These are phyloP conservation scores for Kondoa malvinella DNA, from an alignment of 768 basidiomycete species.

Conservation along the genomic window DNA sequence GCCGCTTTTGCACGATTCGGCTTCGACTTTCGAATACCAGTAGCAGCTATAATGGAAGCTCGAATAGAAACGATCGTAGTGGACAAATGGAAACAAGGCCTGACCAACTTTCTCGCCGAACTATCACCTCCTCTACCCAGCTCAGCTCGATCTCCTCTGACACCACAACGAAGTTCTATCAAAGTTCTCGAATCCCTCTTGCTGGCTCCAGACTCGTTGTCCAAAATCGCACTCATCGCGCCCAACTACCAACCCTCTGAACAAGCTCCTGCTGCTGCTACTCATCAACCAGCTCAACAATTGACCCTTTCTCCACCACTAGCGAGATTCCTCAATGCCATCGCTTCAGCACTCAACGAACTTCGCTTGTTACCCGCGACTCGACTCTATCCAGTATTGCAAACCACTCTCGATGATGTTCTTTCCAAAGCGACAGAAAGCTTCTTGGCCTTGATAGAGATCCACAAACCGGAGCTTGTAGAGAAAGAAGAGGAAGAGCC, in stretches of 20 bases:
- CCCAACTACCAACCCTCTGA: neutral
- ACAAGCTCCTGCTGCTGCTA: neutral
- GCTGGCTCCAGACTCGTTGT: conserved; percentile 10
- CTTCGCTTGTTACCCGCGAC: conserved; percentile 15
- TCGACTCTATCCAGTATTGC: conserved; percentile 6
- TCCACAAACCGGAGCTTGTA: neutral
- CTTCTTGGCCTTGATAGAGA: conserved; percentile 6
- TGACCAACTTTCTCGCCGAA: neutral
- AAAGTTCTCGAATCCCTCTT: neutral
- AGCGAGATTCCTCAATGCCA: conserved; percentile 16
- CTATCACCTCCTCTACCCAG: neutral
- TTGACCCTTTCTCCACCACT: conserved; percentile 17
- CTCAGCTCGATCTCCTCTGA: neutral
- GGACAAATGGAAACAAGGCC: conserved; percentile 5
- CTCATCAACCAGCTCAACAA: neutral
- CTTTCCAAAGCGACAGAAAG: conserved; percentile 7
- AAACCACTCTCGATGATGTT: neutral
- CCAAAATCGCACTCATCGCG: conserved; percentile 5
- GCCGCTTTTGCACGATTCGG: conserved; percentile 82
- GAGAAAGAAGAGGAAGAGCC: neutral
- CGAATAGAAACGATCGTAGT: conserved; percentile 8
- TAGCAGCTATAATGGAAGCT: conserved; percentile 29
- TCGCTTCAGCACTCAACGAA: conserved; percentile 20
- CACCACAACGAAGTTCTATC: neutral
- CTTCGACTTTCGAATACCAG: conserved; percentile 60